phyloP scores from a whole-genome alignment of 768 basidiomycete genomes.

The Thelephora aurantiotincta region DNA sequence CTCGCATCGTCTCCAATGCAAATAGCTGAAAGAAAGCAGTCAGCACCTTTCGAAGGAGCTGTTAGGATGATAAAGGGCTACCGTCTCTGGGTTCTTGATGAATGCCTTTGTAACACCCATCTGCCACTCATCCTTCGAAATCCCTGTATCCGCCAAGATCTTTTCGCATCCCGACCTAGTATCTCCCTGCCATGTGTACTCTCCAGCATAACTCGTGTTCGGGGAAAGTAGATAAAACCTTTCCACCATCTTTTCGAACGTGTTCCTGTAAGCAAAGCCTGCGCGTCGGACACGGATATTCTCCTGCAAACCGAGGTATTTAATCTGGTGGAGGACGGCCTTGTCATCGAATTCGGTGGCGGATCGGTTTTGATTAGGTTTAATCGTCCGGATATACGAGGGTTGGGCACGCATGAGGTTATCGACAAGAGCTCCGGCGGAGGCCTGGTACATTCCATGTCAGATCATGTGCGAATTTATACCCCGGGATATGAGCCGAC shows the following conservation, averaged over 20 bases:
- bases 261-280: slow-evolving; percentile 96
- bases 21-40: slow-evolving; percentile 52
- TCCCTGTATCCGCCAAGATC: slow-evolving; percentile 91
- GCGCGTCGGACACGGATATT: slow-evolving; percentile 96
- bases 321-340: slow-evolving; percentile 96
- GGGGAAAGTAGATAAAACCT: slow-evolving; percentile 93
- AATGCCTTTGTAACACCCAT: slow-evolving; percentile 99
- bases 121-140: slow-evolving; percentile 96
- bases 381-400: slow-evolving; percentile 97
- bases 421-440: slow-evolving; percentile 92
- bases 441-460: slow-evolving; percentile 34
- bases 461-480: background rate
- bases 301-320: slow-evolving; percentile 96
- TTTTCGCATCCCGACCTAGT: slow-evolving; percentile 82
- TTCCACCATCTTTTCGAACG: slow-evolving; percentile 98
- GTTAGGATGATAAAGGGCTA: slow-evolving; percentile 16
- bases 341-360: slow-evolving; percentile 85
- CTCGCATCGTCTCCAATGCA: slow-evolving; percentile 96
- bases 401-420: slow-evolving; percentile 97
- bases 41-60: background rate
- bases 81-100: slow-evolving; percentile 98
- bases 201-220: slow-evolving; percentile 93
- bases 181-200: slow-evolving; percentile 94
- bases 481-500: slow-evolving; percentile 20
- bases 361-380: slow-evolving; percentile 95